Evolutionary conservation across 2,329 filamentous ascomycete genomes (phyloP).

Genomic region (Aspergillus melleus): DNA sequence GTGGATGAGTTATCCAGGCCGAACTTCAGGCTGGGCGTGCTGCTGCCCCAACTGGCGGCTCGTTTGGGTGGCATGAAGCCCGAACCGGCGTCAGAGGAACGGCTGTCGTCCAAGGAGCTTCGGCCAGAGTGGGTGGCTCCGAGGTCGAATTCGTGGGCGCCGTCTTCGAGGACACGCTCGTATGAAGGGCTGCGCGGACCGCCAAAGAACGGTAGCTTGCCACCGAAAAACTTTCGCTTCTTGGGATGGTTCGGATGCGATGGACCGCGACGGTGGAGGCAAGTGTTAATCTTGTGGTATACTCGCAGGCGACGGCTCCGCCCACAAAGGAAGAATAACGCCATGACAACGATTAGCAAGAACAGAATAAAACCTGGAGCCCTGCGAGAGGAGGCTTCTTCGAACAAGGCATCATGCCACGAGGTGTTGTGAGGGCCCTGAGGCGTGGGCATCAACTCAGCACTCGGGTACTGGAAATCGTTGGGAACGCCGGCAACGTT

Average conservation of each 20-base stretch:
- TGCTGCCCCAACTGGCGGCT: constrained; percentile 34
- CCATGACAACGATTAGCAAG: constrained; percentile 67
- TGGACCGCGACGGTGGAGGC: constrained; percentile 32
- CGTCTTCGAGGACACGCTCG: constrained; percentile 83
- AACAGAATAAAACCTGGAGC: constrained; percentile 77
- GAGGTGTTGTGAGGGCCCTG: constrained; percentile 47
- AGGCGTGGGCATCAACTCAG: constrained; percentile 35
- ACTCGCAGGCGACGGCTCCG: constrained; percentile 70
- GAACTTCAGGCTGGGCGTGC: constrained; percentile 38
- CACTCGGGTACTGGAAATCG: constrained; percentile 77
- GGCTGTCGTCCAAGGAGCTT: constrained; percentile 60
- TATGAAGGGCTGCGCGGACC: constrained; percentile 56
- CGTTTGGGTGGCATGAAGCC: constrained; percentile 57
- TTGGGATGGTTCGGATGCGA: constrained; percentile 33
- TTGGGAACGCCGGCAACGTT: constrained; percentile 68
- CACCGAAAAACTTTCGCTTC: constrained; percentile 64
- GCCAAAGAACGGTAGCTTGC: constrained; percentile 45
- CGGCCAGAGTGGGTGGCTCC: constrained; percentile 58
- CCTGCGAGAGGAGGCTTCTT: constrained; percentile 65
- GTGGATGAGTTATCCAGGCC: constrained; percentile 43
- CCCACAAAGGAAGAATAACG: constrained; percentile 74
- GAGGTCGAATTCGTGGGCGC: constrained; percentile 74
- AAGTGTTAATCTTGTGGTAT: constrained; percentile 54
- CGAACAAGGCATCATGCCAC: constrained; percentile 64
- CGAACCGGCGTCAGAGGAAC: constrained; percentile 56